Evolutionary conservation across 176 grass and related monocot genomes (phyloP).

Genomic region (Paspalum vaginatum): DNA sequence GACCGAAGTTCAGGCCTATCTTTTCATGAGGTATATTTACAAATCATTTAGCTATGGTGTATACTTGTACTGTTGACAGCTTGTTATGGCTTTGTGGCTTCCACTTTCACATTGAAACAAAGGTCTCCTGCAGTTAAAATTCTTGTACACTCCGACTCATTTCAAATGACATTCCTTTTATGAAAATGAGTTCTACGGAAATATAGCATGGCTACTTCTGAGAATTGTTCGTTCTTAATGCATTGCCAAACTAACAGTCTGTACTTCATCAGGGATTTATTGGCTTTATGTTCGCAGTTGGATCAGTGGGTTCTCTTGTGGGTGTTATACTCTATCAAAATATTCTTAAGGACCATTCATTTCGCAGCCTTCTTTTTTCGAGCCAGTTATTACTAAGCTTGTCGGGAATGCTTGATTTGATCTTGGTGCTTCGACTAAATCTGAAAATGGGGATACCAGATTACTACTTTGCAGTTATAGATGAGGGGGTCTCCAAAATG

Average conservation of each 20-base stretch:
- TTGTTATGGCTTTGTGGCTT: not conserved
- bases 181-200: not conserved
- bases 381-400: conserved; percentile 71
- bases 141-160: not conserved
- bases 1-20: conserved; percentile 66
- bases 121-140: conserved; percentile 5
- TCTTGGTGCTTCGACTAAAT: conserved; percentile 76
- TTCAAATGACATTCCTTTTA: conserved; percentile 13
- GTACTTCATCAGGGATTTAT: conserved; percentile 66
- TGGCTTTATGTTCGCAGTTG: conserved; percentile 78
- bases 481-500: conserved; percentile 78
- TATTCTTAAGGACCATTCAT: conserved; percentile 64
- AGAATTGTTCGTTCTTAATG: not conserved
- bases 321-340: conserved; percentile 82
- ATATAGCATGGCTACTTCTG: conserved; percentile 5
- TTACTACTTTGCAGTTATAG: conserved; percentile 80
- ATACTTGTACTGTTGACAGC: not conserved
- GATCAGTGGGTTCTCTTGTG: conserved; percentile 74
- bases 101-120: not conserved
- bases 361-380: conserved; percentile 66
- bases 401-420: conserved; percentile 83
- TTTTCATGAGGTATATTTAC: conserved; percentile 69
- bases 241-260: conserved; percentile 32
- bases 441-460: conserved; percentile 75
- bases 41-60: conserved; percentile 2